Base-by-base conservation (phyloP, 163 green algal genomes). In the Volvox carteri region DNA sequence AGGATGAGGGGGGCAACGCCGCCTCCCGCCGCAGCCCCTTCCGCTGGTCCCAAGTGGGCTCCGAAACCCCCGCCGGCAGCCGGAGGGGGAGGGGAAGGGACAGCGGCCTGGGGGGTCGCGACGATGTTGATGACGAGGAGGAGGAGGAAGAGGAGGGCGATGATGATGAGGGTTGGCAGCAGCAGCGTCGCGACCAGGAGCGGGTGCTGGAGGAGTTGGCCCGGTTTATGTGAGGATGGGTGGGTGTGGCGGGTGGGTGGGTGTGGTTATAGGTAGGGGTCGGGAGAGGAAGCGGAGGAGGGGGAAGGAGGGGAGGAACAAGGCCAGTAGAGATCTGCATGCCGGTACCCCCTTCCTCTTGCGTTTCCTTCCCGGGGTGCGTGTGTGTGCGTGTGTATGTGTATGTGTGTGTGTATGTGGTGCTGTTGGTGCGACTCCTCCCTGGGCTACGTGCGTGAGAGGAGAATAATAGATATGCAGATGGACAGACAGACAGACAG, bases 191-290 rank as follows among this genome's bases (percentile, higher is more conserved):
- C n/a, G 50, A 35, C 1, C 46, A 33, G 44, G 72, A 84, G 54
- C 70, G 84, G 41, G 54, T 89, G 1, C 41, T 89, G 72, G 54
- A 89, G 72, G 41, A 84, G 50, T 52, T 89, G 70, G 54, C 54
- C 3, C 70, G 72, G 42, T 58, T 56, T 41, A 89, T 89, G 84
- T 89, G 84, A 41, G n/a, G n/a, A n/a, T n/a, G n/a, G n/a, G n/a
- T n/a, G n/a, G n/a, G n/a, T n/a, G n/a, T n/a, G n/a, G n/a, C n/a
- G n/a, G n/a, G n/a, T n/a, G n/a, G n/a, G n/a, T n/a, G n/a, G n/a
- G n/a, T n/a, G n/a, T n/a, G n/a, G n/a, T n/a, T n/a, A n/a, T n/a
- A n/a, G n/a, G n/a, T n/a, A n/a, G n/a, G n/a, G n/a, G n/a, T n/a
- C n/a, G n/a, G n/a, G n/a, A n/a, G n/a, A n/a, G n/a, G n/a, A n/a